A percentile compares a stretch with the other conserved stretches of the same genome.
phyloP scores from a whole-genome alignment of 164 flowering plant genomes.

The Tinospora cordifolia region DNA sequence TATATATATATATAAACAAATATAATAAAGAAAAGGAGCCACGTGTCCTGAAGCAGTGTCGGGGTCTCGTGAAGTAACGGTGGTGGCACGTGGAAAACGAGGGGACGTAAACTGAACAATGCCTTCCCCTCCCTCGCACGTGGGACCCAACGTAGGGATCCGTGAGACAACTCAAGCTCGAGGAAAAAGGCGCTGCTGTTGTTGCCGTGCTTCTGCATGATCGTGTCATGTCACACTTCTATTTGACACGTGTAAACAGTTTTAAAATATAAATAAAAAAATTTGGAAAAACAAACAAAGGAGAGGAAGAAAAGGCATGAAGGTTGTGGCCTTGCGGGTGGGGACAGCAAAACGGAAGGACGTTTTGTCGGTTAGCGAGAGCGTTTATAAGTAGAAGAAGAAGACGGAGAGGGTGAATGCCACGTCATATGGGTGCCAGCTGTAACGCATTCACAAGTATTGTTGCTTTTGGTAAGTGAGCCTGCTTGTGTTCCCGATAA shows the following conservation, averaged over 20 bases:
- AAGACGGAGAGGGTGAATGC: not conserved
- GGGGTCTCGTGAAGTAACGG: not conserved
- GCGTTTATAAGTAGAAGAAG: not conserved
- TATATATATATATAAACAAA: not conserved
- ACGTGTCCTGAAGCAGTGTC: not conserved
- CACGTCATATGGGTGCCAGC: not conserved
- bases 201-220: not conserved
- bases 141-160: not conserved
- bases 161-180: not conserved
- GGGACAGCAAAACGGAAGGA: not conserved
- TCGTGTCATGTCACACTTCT: not conserved
- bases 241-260: not conserved
- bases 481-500: slow-evolving; percentile 2
- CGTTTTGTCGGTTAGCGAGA: not conserved
- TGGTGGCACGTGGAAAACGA: slow-evolving; percentile 1
- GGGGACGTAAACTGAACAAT: not conserved
- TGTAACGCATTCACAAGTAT: not conserved
- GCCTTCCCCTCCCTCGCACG: not conserved
- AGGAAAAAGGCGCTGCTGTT: not conserved
- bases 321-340: not conserved
- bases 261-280: not conserved
- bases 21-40: not conserved
- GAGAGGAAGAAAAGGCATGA: not conserved
- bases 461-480: not conserved
- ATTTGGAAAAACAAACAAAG: too few relatives aligned